phyloP scores from a whole-genome alignment of 2,329 filamentous ascomycete species.

The Penicillium sp. region DNA sequence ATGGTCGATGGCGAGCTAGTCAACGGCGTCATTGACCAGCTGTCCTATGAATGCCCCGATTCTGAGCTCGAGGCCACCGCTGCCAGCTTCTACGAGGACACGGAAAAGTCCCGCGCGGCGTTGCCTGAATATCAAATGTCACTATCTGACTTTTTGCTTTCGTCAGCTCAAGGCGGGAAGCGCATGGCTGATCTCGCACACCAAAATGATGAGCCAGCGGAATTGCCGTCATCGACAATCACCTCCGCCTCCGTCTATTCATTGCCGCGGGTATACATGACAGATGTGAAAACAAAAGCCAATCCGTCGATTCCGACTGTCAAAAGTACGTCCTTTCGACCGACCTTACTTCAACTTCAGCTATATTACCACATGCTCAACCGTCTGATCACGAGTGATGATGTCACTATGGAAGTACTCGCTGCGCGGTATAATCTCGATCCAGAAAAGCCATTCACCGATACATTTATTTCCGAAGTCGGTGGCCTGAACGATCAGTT shows the following conservation, averaged over 20 bases:
- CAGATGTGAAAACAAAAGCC: constrained; percentile 78
- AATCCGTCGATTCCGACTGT: constrained; percentile 56
- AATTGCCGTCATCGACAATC: constrained; percentile 4
- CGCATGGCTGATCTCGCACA: constrained; percentile 27
- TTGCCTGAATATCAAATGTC: constrained; percentile 42
- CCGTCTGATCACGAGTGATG: constrained; percentile 60
- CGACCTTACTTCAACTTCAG: constrained; percentile 80
- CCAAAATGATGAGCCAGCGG: constrained; percentile 7
- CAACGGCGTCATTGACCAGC: constrained; percentile 82
- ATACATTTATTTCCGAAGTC: constrained; percentile 71
- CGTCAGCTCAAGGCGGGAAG: constrained; percentile 31
- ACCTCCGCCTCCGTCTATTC: constrained; percentile 16
- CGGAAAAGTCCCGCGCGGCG: constrained; percentile 30
- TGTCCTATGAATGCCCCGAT: constrained; percentile 73
- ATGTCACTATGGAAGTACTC: constrained; percentile 62
- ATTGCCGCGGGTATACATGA: constrained; percentile 59
- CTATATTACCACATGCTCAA: constrained; percentile 83
- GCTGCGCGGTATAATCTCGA: constrained; percentile 67
- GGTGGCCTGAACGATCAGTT: constrained; percentile 63
- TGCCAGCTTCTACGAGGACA: constrained; percentile 35
- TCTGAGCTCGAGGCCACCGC: constrained; percentile 60
- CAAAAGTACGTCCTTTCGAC: constrained; percentile 57
- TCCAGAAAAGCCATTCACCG: constrained; percentile 61
- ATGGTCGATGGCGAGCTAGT: constrained; percentile 73
- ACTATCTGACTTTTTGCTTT: constrained; percentile 41